phyloP scores from a whole-genome alignment of 1,284 basidiomycete species.

The Trichosporon sp. region DNA sequence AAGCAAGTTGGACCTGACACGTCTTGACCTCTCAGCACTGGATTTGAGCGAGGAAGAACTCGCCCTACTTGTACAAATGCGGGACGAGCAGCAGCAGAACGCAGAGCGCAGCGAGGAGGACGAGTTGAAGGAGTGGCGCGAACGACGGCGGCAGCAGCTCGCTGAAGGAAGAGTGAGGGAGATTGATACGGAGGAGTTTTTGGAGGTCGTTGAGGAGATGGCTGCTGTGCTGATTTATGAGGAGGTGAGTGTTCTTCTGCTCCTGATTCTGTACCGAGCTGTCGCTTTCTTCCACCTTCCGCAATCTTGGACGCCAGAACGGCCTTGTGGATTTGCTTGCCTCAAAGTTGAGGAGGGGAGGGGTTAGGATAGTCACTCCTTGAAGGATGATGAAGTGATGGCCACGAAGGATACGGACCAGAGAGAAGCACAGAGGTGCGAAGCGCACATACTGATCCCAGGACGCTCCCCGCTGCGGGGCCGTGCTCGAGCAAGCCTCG shows the following conservation, averaged over 20 bases:
- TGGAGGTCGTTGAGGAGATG: constrained; percentile 38
- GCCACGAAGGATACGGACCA: not conserved
- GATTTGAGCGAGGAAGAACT: not conserved
- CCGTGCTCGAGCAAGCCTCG: constrained; percentile 17
- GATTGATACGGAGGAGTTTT: constrained; percentile 34
- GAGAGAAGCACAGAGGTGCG: not conserved
- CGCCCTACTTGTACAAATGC: not conserved
- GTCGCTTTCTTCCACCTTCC: too few relatives aligned
- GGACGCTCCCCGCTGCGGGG: constrained; percentile 37
- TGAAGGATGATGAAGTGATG: too few relatives aligned
- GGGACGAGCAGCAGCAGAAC: not conserved
- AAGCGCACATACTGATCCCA: constrained; percentile 10
- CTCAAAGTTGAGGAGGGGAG: too few relatives aligned
- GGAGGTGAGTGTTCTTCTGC: constrained; percentile 30
- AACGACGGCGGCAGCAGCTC: constrained; percentile 14
- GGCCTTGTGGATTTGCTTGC: too few relatives aligned
- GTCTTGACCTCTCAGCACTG: not conserved
- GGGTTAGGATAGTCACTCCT: too few relatives aligned
- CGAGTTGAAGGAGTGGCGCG: constrained; percentile 10
- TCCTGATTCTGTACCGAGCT: not conserved
- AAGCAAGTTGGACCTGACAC: not conserved
- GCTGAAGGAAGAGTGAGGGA: constrained; percentile 32
- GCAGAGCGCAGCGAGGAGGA: constrained; percentile 11
- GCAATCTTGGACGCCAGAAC: too few relatives aligned
- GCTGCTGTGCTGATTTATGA: constrained; percentile 44